Base-by-base conservation (phyloP, 2,329 filamentous ascomycete genomes). In the Aspergillus sp. region DNA sequence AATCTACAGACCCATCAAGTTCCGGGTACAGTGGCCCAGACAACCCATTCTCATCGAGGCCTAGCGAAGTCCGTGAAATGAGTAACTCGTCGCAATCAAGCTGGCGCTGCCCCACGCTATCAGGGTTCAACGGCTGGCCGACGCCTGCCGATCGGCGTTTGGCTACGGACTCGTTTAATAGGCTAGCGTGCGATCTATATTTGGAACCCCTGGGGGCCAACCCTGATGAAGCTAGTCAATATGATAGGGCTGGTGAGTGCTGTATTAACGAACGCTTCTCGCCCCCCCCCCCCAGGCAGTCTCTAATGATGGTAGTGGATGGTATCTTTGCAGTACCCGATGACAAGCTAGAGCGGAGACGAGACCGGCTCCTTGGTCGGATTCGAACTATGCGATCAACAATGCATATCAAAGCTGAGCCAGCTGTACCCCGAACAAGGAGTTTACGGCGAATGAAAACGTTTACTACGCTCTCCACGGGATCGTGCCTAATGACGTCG, bases 401-500 rank as follows among this genome's bases (percentile, higher is more conserved):
- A 46, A 44, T 74, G 39, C 65, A 65, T 5, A 54, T 75, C 8
- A 65, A 60, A 42, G 37, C 60, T 20, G 60, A 59, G 8, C 33
- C 58, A 27, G 46, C 62, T 11, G 60, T 58, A 39, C 45, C 61
- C 19, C 61, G 59, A 5, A 56, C 55, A 8, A 62, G 62, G 2
- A 70, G 61, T 15, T 54, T 78, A 40, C 72, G 74, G 39, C 73
- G 73, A 34, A 75, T 73, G 51, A 78, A 71, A 61, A 77, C 75
- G 15, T 70, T 78, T 51, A 70, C 70, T 5, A 70, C 65, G 42
- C 56, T 77, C 8, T 54, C 66, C 6, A 60, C 56, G 55, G 69
- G 67, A 22, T 59, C 64, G 11, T 59, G 61, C 46, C 64, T 65
- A 6, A 71, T 75, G 64, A 67, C 67, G 42, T 70, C 71, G 11